Base-by-base conservation (phyloP, 2,329 filamentous ascomycete genomes). In the Metarhizium robertsii region DNA sequence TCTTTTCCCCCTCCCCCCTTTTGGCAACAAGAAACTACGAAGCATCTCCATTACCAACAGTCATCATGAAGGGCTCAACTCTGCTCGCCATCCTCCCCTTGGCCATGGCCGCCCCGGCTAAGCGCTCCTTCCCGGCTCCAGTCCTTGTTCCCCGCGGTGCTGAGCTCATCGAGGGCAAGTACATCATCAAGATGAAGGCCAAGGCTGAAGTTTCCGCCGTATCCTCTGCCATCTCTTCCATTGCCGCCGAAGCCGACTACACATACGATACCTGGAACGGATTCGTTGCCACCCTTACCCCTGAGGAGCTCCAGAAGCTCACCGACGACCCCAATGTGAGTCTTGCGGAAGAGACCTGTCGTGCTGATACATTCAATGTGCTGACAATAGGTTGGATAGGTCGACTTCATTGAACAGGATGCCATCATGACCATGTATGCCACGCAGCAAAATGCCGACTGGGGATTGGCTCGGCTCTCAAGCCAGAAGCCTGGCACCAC, bases 381-480 rank as follows among this genome's bases (percentile, higher is more conserved):
- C 14, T 25, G 30, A 47, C 52, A 13, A 16, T 29, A 32, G 18
- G 18, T n/a, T 2, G 5, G 20, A 36, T 42, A 64, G 61, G 61
- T 57, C 43, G 69, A 70, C 16, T 74, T 67, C 59, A 66, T 76
- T 38, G 72, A 76, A 64, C 68, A 71, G 55, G 73, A 77, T 57
- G 66, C 64, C 48, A 58, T 66, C 36, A 62, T 75, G 49, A 66
- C 88, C 75, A 88, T 88, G 57, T 67, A 51, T 66, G 73, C 53
- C n/a, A 65, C 65, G 16, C 73, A 77, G 61, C 54, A 53, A 29
- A 60, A 64, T 47, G 70, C 74, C n/a, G 67, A 71, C 20, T 75
- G 72, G 73, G 71, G 71, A 18, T 64, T 74, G 20, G 65, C 68
- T 2, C 66, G 72, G n/a, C 61, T 75, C 48, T 74, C 72, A 13